Percentiles rank a stretch among this genome's conserved stretches.
Evolutionary conservation across 495 filamentous ascomycete genomes (phyloP).

Genomic region (Daldinia decipiens): DNA sequence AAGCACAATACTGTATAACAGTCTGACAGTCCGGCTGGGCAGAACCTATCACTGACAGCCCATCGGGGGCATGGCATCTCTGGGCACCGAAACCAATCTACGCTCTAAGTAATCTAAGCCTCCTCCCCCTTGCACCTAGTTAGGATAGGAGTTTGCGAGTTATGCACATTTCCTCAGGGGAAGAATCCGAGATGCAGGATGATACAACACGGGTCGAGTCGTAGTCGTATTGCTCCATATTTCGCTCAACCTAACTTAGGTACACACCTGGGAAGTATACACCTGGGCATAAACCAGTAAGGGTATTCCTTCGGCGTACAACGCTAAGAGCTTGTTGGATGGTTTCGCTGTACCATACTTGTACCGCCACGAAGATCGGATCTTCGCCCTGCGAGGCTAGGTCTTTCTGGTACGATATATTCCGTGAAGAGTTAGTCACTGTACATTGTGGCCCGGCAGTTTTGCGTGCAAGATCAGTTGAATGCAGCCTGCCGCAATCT

Average conservation of each 20-base stretch:
- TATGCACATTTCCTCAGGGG: constrained; percentile 25
- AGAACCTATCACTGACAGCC: neutral
- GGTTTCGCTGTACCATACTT: neutral
- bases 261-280: neutral
- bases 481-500: constrained; percentile 38
- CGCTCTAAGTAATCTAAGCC: constrained; percentile 4
- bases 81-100: constrained; percentile 17
- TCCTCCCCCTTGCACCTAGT: constrained; percentile 14
- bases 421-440: constrained; percentile 19
- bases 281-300: constrained; percentile 1
- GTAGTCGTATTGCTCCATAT: constrained; percentile 14
- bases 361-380: constrained; percentile 2
- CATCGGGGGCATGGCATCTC: constrained; percentile 11
- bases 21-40: neutral
- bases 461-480: constrained; percentile 36
- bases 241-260: constrained; percentile 2
- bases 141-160: constrained; percentile 16
- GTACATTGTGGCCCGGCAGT: constrained; percentile 26
- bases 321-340: constrained; percentile 4
- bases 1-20: constrained; percentile 20
- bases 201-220: constrained; percentile 6
- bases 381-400: constrained; percentile 9
- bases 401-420: constrained; percentile 10
- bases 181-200: constrained; percentile 16
- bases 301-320: constrained; percentile 6